phyloP scores from a whole-genome alignment of 345 rosid genomes.

The Sonneratia caseolaris region DNA sequence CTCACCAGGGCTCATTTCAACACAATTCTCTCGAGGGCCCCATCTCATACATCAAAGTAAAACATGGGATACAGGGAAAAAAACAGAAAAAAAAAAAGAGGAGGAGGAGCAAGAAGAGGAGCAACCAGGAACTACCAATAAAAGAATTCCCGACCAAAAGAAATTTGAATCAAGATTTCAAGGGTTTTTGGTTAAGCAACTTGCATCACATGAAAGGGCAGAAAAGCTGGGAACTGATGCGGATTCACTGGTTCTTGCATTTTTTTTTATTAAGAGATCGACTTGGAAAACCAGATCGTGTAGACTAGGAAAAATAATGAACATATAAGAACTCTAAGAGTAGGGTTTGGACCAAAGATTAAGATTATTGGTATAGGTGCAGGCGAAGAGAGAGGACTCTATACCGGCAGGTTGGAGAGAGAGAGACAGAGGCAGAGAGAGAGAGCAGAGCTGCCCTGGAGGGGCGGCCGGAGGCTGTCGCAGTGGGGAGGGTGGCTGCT shows the following conservation, averaged over 20 bases:
- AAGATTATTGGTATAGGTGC: background rate
- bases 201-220: background rate
- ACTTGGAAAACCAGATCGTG: background rate
- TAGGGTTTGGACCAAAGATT: no score
- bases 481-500: background rate
- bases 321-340: background rate
- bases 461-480: background rate
- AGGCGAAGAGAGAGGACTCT: background rate
- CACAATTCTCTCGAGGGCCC: background rate
- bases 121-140: background rate
- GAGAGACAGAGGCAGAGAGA: constrained; percentile 1
- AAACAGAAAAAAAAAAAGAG: no score
- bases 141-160: no score
- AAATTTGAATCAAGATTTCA: no score
- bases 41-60: background rate
- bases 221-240: background rate
- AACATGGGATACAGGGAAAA: no score
- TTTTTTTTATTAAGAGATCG: background rate
- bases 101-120: background rate
- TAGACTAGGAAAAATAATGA: background rate
- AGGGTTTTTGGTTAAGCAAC: no score
- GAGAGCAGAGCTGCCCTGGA: background rate
- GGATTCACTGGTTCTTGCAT: background rate
- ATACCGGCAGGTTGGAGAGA: background rate
- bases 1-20: background rate